phyloP scores from a whole-genome alignment of 2,329 filamentous ascomycete genomes.

The Phyllosticta citriasiana region DNA sequence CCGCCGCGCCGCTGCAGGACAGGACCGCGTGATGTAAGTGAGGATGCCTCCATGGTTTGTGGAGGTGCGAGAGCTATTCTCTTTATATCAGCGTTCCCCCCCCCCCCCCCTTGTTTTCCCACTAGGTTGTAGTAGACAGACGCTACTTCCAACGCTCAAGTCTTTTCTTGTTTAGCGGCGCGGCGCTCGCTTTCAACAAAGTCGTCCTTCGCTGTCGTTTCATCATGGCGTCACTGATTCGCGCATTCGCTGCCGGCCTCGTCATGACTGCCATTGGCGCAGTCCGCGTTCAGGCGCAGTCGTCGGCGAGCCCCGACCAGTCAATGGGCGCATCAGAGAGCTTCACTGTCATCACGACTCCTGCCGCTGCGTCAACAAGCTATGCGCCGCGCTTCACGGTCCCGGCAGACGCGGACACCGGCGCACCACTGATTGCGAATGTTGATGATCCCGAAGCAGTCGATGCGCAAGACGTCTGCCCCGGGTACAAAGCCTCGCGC shows the following conservation, averaged over 20 bases:
- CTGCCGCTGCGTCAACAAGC: conserved; percentile 21
- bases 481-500: conserved; percentile 47
- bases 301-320: background rate
- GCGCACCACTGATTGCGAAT: conserved; percentile 44
- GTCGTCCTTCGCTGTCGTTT: background rate
- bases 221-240: background rate
- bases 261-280: background rate
- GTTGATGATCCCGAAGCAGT: conserved; percentile 54
- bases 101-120: background rate
- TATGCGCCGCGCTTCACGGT: conserved; percentile 27
- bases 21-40: background rate
- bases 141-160: background rate
- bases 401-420: conserved; percentile 25
- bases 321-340: background rate
- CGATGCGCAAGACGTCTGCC: conserved; percentile 53
- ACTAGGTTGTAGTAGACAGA: background rate
- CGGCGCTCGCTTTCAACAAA: background rate
- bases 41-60: background rate
- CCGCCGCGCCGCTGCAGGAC: background rate
- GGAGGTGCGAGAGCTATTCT: background rate
- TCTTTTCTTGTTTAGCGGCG: background rate
- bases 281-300: conserved; percentile 3
- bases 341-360: conserved; percentile 17
- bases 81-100: background rate
- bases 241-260: background rate